Percentiles rank a stretch among this genome's conserved stretches.
Conservation (phyloP, 1,139 yeast species). For the Saccharomyces hybrid region DNA sequence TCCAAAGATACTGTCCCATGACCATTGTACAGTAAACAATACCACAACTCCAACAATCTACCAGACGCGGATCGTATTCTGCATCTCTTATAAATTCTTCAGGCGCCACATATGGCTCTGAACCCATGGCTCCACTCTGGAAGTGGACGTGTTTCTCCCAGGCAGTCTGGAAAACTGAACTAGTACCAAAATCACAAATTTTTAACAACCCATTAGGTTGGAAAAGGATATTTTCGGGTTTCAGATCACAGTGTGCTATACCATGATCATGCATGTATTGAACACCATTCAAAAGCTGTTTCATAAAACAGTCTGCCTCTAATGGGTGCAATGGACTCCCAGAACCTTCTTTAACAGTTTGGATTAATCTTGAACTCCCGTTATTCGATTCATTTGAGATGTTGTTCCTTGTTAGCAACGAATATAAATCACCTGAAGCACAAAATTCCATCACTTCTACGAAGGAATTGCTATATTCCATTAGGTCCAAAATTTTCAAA, state of each 20-base stretch:
- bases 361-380: neutral
- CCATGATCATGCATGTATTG: slow-evolving; percentile 66
- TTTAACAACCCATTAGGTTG: slow-evolving; percentile 47
- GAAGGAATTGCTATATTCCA: slow-evolving; percentile 53
- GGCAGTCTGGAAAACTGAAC: slow-evolving; percentile 65
- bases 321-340: slow-evolving; percentile 41
- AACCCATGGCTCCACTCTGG: slow-evolving; percentile 61
- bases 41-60: slow-evolving; percentile 69
- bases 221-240: slow-evolving; percentile 56
- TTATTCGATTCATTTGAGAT: neutral
- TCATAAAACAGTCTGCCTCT: slow-evolving; percentile 65
- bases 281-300: slow-evolving; percentile 58
- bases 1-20: slow-evolving; percentile 48
- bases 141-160: slow-evolving; percentile 54
- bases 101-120: slow-evolving; percentile 69
- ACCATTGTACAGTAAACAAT: slow-evolving; percentile 49
- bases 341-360: slow-evolving; percentile 16
- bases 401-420: slow-evolving; percentile 33
- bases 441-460: slow-evolving; percentile 76
- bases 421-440: slow-evolving; percentile 64
- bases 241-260: slow-evolving; percentile 69
- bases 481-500: slow-evolving; percentile 59
- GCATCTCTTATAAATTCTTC: slow-evolving; percentile 44
- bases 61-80: slow-evolving; percentile 52
- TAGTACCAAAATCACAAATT: slow-evolving; percentile 68